Evolutionary conservation across 1,284 basidiomycete species (phyloP).

Genomic region (Ganoderma lucidum): DNA sequence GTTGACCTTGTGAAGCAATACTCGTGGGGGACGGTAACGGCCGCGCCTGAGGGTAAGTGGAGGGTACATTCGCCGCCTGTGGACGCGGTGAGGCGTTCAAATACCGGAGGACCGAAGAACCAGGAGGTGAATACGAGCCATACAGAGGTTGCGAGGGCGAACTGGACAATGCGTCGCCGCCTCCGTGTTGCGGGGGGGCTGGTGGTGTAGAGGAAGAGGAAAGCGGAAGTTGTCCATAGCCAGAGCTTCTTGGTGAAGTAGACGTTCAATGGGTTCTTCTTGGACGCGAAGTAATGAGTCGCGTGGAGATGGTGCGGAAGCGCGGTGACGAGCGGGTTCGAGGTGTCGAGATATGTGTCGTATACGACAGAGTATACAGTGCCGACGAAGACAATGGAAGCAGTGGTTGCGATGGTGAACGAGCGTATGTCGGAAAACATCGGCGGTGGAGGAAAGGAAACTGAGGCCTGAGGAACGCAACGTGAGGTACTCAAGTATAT

Average conservation of each 20-base stretch:
- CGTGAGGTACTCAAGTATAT: too few species aligned
- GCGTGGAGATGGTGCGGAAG: constrained; percentile 71
- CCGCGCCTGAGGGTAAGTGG: constrained; percentile 62
- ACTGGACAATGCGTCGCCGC: constrained; percentile 59
- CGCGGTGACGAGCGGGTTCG: constrained; percentile 71
- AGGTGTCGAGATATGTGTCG: constrained; percentile 71
- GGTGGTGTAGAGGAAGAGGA: constrained; percentile 66
- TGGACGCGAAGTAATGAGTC: constrained; percentile 84
- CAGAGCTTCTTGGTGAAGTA: constrained; percentile 92
- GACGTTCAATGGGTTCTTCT: constrained; percentile 85
- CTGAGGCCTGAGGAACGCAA: not conserved
- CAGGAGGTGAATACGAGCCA: constrained; percentile 87
- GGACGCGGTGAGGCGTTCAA: constrained; percentile 77
- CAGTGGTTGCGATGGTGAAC: constrained; percentile 30
- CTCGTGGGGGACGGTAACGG: constrained; percentile 62
- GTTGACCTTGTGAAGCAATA: constrained; percentile 63
- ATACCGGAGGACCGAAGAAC: constrained; percentile 92
- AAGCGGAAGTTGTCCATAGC: constrained; percentile 87
- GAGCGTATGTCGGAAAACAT: constrained; percentile 30
- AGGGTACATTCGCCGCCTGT: constrained; percentile 88
- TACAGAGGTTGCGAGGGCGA: constrained; percentile 66
- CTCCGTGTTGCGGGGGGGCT: constrained; percentile 55
- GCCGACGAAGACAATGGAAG: constrained; percentile 54
- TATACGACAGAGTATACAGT: constrained; percentile 61
- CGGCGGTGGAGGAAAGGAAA: constrained; percentile 5